Evolutionary conservation across 257 asterid species (phyloP).

Genomic region (Plantago ovata): DNA sequence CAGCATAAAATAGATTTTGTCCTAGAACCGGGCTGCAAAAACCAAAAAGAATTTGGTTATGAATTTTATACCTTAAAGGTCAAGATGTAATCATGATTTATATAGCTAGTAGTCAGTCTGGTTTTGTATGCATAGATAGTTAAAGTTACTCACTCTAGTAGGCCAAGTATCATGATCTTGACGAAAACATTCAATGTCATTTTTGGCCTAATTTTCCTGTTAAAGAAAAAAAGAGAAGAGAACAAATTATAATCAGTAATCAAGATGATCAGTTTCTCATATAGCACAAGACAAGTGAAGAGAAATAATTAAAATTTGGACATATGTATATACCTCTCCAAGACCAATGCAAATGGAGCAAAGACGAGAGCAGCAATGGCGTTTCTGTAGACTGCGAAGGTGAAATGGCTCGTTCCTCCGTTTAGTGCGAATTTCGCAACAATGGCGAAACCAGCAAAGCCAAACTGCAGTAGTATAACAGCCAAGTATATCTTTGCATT

Average conservation of each 20-base stretch:
- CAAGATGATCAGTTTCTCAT: no score
- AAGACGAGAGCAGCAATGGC: slow-evolving; percentile 33
- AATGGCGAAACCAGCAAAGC: slow-evolving; percentile 36
- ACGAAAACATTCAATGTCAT: slow-evolving; percentile 35
- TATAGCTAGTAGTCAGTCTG: no score
- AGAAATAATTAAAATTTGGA: background rate
- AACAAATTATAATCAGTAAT: no score
- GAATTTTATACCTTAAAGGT: no score
- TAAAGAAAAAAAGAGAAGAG: background rate
- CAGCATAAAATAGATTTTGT: slow-evolving; percentile 39
- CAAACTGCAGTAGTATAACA: slow-evolving; percentile 27
- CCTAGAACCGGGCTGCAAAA: slow-evolving; percentile 42
- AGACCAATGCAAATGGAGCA: slow-evolving; percentile 42
- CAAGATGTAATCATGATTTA: no score
- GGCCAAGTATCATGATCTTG: slow-evolving; percentile 38
- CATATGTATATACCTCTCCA: slow-evolving; percentile 33
- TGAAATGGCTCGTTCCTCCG: slow-evolving; percentile 39
- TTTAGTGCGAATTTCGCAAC: slow-evolving; percentile 39
- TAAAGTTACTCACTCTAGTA: slow-evolving; percentile 31
- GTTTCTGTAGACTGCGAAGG: slow-evolving; percentile 37
- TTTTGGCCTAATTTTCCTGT: slow-evolving; percentile 46
- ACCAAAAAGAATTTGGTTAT: background rate
- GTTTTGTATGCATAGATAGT: background rate
- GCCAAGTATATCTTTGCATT: background rate
- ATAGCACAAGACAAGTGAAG: no score